Conservation (phyloP, 805 yeast genomes). For the Priceomyces fermenticarens region DNA sequence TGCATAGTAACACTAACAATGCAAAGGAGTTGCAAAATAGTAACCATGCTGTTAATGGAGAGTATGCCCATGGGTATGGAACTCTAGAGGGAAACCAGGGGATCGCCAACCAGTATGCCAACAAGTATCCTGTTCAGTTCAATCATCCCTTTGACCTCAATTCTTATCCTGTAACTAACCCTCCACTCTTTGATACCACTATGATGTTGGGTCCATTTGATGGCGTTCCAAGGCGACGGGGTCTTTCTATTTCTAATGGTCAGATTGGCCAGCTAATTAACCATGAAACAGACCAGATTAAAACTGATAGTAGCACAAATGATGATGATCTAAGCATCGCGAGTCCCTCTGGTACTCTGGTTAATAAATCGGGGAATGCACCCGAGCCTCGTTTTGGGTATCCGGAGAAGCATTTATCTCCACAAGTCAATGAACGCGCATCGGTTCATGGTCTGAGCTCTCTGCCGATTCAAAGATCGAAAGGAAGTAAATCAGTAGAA, state of each 20-base stretch:
- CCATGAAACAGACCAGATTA: constrained; percentile 24
- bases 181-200: constrained; percentile 45
- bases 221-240: constrained; percentile 46
- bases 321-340: constrained; percentile 17
- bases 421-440: no score
- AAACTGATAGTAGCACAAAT: constrained; percentile 19
- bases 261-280: constrained; percentile 73
- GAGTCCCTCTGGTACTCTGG: no score
- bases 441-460: no score
- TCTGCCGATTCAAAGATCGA: neutral
- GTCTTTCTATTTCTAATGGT: constrained; percentile 81
- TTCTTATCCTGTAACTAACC: constrained; percentile 44
- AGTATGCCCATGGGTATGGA: no score
- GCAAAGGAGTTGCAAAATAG: no score
- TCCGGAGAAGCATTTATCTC: neutral
- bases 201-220: constrained; percentile 36
- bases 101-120: no score
- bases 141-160: constrained; percentile 39
- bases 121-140: constrained; percentile 9
- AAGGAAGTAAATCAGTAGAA: no score
- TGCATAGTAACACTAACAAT: no score
- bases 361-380: no score
- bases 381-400: neutral
- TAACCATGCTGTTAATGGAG: no score
- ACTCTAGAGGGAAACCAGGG: no score